A percentile compares a stretch with the other conserved stretches of the same genome.
phyloP scores from a whole-genome alignment of 495 filamentous ascomycete species.

The Glonium stellatum region DNA sequence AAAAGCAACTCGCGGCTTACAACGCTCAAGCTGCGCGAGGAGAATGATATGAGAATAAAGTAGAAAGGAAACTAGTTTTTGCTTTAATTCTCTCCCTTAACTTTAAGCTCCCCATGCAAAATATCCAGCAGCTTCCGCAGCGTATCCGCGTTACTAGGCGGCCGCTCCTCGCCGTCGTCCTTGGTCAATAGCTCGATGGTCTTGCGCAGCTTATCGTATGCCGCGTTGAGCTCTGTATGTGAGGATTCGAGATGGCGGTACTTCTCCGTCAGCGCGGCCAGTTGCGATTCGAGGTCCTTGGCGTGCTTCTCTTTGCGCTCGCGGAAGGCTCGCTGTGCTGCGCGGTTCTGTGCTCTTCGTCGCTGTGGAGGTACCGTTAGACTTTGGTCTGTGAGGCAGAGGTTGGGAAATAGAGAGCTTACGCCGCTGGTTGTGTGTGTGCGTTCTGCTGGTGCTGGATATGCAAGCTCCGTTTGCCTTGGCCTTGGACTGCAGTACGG shows the following conservation, averaged over 20 bases:
- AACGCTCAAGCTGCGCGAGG: no score
- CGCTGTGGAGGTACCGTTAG: slow-evolving; percentile 16
- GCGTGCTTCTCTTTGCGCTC: slow-evolving; percentile 46
- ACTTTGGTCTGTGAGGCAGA: background rate
- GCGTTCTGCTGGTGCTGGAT: slow-evolving; percentile 10
- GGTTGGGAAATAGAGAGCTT: slow-evolving; percentile 5
- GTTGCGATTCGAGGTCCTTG: slow-evolving; percentile 38
- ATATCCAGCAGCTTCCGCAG: slow-evolving; percentile 30
- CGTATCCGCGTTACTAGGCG: slow-evolving; percentile 26
- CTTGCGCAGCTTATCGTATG: slow-evolving; percentile 33
- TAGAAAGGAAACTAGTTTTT: no score
- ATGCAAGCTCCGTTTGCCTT: slow-evolving; percentile 12
- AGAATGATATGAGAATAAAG: no score
- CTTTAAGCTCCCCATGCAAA: slow-evolving; percentile 29
- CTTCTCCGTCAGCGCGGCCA: slow-evolving; percentile 25
- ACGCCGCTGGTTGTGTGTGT: slow-evolving; percentile 27
- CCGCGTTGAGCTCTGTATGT: slow-evolving; percentile 27
- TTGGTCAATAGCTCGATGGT: slow-evolving; percentile 31
- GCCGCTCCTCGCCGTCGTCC: slow-evolving; percentile 22
- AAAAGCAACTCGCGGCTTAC: no score
- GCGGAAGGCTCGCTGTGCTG: slow-evolving; percentile 43
- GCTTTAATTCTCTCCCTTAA: slow-evolving; percentile 16
- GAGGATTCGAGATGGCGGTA: slow-evolving; percentile 26
- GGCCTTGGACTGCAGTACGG: slow-evolving; percentile 30
- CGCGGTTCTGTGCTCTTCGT: slow-evolving; percentile 30